Percentiles rank a stretch among this genome's conserved stretches.
These are phyloP conservation scores for Chrysosporium queenslandicum DNA, from an alignment of 2,329 filamentous ascomycete species.

Conservation along the genomic window DNA sequence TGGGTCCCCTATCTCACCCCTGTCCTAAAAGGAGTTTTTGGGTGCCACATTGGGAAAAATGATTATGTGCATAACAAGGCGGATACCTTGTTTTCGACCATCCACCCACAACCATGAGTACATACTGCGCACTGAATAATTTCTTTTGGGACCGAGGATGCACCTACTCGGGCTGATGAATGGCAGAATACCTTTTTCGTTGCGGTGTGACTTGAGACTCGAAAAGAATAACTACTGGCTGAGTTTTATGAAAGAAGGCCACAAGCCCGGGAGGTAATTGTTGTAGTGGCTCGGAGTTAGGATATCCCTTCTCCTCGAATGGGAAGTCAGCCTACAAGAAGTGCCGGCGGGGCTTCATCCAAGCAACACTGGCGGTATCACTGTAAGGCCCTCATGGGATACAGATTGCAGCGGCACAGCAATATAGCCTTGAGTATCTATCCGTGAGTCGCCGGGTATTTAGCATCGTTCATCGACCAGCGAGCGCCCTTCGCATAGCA, in stretches of 20 bases:
- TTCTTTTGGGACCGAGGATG: not conserved
- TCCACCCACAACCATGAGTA: not conserved
- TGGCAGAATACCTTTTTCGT: not conserved
- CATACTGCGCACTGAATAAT: not conserved
- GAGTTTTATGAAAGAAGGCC: too few relatives aligned
- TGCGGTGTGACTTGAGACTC: not conserved
- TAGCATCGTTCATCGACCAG: not conserved
- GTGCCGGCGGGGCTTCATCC: not conserved
- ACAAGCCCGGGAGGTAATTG: not conserved
- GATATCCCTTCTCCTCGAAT: not conserved
- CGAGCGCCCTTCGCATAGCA: not conserved
- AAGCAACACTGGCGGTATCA: not conserved
- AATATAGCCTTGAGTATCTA: not conserved
- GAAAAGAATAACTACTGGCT: not conserved
- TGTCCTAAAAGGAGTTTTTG: too few relatives aligned
- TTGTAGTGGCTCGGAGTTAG: not conserved
- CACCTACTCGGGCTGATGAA: not conserved
- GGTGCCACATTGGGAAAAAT: not conserved
- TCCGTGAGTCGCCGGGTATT: not conserved
- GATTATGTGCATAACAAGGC: not conserved
- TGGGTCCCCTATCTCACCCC: not conserved
- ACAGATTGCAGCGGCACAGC: not conserved
- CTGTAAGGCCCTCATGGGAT: not conserved
- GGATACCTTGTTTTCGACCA: not conserved
- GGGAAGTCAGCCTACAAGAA: not conserved